Evolutionary conservation across 176 grass and related monocot species (phyloP).

Genomic region (Rhynchospora pubera): DNA sequence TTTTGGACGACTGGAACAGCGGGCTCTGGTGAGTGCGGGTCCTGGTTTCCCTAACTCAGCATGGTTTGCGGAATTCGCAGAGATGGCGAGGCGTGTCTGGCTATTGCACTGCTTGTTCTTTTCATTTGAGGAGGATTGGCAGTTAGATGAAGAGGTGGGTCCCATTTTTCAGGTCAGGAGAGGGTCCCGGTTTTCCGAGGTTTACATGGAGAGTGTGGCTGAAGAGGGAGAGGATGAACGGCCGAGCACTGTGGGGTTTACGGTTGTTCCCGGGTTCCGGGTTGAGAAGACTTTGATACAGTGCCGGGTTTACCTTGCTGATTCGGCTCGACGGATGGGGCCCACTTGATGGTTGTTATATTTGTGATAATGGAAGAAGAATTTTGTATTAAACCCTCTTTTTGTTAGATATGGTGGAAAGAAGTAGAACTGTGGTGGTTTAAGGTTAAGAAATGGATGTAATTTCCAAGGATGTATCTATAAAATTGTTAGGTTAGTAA

Average conservation of each 20-base stretch:
- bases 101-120: constrained; percentile 91
- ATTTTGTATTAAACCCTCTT: background rate
- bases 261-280: constrained; percentile 75
- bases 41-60: constrained; percentile 56
- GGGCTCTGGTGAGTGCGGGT: constrained; percentile 73
- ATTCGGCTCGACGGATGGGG: background rate
- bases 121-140: constrained; percentile 52
- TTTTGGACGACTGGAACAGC: constrained; percentile 79
- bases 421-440: constrained; percentile 4
- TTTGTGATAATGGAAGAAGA: background rate
- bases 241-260: constrained; percentile 49
- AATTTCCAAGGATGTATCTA: constrained; percentile 2
- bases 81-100: constrained; percentile 85
- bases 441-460: background rate
- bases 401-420: background rate
- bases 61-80: constrained; percentile 71
- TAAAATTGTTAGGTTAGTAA: constrained; percentile 8
- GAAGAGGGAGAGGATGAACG: constrained; percentile 27
- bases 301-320: constrained; percentile 57
- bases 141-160: constrained; percentile 27
- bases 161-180: constrained; percentile 65
- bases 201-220: constrained; percentile 81
- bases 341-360: background rate
- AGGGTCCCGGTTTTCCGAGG: constrained; percentile 55
- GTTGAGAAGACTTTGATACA: constrained; percentile 62